Conservation (phyloP, 1,139 yeast species). For the Yamadazyma kanchanaburiensis region DNA sequence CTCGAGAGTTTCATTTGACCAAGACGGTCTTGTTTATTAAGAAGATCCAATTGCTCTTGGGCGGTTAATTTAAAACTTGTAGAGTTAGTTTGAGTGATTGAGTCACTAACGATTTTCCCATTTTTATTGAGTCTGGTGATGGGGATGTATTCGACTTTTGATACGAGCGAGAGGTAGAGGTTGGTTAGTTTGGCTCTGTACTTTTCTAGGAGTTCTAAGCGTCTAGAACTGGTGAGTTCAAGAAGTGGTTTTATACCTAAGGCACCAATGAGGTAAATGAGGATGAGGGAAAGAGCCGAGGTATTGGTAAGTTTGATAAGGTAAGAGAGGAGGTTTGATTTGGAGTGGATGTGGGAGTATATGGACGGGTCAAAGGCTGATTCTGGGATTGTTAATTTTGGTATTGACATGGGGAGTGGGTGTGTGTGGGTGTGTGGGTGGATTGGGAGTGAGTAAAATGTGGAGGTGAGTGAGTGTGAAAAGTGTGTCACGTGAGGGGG, state of each 20-base stretch:
- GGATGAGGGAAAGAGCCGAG: slow-evolving; percentile 29
- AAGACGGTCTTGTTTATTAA: slow-evolving; percentile 21
- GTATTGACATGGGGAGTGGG: slow-evolving; percentile 13
- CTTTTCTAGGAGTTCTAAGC: slow-evolving; percentile 34
- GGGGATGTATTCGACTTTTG: slow-evolving; percentile 38
- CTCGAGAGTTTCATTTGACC: slow-evolving; percentile 20
- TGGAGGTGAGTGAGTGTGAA: too few species aligned
- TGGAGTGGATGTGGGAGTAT: slow-evolving; percentile 20
- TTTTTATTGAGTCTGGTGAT: slow-evolving; percentile 30
- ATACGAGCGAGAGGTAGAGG: slow-evolving; percentile 31
- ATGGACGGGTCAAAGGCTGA: slow-evolving; percentile 34
- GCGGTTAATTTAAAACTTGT: slow-evolving; percentile 15
- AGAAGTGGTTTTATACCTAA: slow-evolving; percentile 36
- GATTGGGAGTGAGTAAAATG: too few species aligned
- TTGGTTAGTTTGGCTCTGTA: slow-evolving; percentile 34
- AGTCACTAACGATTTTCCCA: slow-evolving; percentile 36
- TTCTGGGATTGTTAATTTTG: slow-evolving; percentile 42
- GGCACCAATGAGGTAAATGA: slow-evolving; percentile 31
- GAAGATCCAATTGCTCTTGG: slow-evolving; percentile 15
- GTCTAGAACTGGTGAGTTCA: slow-evolving; percentile 26
- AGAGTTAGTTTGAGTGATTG: slow-evolving; percentile 35
- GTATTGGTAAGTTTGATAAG: slow-evolving; percentile 33
- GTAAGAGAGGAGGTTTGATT: slow-evolving; percentile 26
- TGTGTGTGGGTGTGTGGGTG: not conserved
- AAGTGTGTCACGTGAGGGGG: too few species aligned